Evolutionary conservation across 2,329 filamentous ascomycete species (phyloP), one percentile per base, ranked within the genome.

Genomic region (Rutstroemia sydowiana): DNA sequence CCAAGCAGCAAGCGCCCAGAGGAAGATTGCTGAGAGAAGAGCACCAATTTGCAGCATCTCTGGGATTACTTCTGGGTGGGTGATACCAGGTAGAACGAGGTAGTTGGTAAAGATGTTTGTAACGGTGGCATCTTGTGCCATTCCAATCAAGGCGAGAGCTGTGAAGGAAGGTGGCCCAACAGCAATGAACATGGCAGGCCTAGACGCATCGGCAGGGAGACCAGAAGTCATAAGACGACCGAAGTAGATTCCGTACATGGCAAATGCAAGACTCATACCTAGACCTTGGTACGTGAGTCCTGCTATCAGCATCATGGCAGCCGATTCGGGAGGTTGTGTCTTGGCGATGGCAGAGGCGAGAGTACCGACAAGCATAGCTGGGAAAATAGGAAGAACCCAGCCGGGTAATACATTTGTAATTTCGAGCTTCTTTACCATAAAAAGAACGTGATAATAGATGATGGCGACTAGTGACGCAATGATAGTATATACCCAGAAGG

Each of bases 111-210:
- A 51, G 59, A 62, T 21, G 64, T 58, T 0, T 60, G 51, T 49
- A 2, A 16, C 14, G 14, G 31, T 70, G 0, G 82, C 65, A 8
- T 75, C 74, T 42, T 76, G 73, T 0, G 83, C 75, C 76, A 88
- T 84, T 44, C 84, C 84, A 34, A 88, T 78, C 37, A 88, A 72
- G 0, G 85, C 84, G 13, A 88, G 70, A 1, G 79, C 81, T 0
- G 85, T 88, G 70, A 87, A 88, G 1, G 82, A 77, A 0, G 84
- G 84, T 1, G 85, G 84, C 0, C 85, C 85, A n/a, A 88, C 85
- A 54, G 82, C 84, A 71, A 89, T 87, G 71, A 87, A 88, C 64
- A 89, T 77, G 0, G 79, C 84, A 0, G 85, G 81, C 46, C 85
- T 73, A 55, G 84, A 81, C 61, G 85, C 81, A 7, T 78, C 73